phyloP scores from a whole-genome alignment of 73 alveolate genomes.

The Paramecium primaurelia region DNA sequence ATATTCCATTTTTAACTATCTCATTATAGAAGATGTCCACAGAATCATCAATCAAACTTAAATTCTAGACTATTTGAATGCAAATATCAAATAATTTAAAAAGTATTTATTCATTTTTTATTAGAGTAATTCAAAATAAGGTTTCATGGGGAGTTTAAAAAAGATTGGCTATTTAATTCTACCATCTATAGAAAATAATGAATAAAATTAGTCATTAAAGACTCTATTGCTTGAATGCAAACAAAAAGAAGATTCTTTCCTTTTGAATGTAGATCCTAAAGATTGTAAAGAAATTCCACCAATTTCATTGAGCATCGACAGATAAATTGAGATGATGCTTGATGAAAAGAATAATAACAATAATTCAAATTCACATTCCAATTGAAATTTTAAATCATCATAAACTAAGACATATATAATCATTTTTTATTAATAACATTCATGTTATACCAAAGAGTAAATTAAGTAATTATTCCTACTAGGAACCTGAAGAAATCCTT shows the following conservation, averaged over 20 bases:
- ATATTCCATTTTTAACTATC: neutral
- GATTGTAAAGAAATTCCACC: neutral
- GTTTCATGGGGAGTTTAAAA: neutral
- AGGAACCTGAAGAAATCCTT: constrained; percentile 5
- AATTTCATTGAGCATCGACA: neutral
- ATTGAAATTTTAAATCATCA: neutral
- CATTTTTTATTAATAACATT: neutral
- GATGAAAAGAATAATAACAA: neutral
- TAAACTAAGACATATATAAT: neutral
- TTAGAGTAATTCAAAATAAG: neutral
- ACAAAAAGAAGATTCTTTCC: neutral
- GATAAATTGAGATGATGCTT: neutral
- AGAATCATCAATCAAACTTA: neutral
- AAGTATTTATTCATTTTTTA: neutral
- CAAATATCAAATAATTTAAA: neutral
- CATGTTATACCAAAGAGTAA: constrained; percentile 3
- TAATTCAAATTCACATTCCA: neutral
- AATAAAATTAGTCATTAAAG: neutral
- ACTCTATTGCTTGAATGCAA: neutral
- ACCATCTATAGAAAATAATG: neutral
- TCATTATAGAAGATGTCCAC: neutral
- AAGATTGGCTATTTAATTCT: neutral
- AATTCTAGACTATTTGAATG: neutral
- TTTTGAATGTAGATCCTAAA: neutral
- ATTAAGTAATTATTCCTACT: neutral